phyloP scores from a whole-genome alignment of 225 moss, liverwort and hornwort species.

The Bryoerythrophyllum caledonicum region DNA sequence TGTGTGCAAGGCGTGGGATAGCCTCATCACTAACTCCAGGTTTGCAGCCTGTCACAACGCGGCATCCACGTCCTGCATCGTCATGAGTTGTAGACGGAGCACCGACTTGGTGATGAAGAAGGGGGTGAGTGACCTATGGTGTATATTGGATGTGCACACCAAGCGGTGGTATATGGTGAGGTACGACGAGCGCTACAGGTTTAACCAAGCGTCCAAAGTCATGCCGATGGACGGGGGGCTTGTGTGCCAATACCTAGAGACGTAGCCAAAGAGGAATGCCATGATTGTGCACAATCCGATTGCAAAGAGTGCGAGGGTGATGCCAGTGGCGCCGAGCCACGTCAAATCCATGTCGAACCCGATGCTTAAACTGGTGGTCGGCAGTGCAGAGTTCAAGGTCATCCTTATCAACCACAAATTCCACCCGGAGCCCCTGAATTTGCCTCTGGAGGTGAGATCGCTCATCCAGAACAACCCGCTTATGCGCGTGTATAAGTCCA shows the following conservation, averaged over 20 bases:
- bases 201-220: no score
- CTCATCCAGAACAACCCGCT: neutral
- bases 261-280: rapidly evolving
- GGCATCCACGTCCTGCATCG: neutral
- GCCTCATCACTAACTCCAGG: neutral
- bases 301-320: neutral
- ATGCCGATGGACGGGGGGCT: neutral
- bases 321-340: neutral
- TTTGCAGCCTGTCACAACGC: neutral
- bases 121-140: neutral
- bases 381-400: neutral
- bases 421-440: no score
- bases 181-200: neutral
- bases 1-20: neutral
- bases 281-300: conserved; percentile 1
- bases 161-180: neutral
- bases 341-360: neutral
- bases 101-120: neutral
- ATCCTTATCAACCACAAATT: conserved; percentile 8
- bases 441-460: neutral
- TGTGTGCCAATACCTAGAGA: neutral
- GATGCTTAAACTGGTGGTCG: neutral
- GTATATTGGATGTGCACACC: neutral
- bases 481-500: neutral
- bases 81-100: neutral